Percentiles rank a stretch among this genome's conserved stretches.
Evolutionary conservation across 352 stramenopile species (phyloP).

Genomic region (Pythium phragmiticola): DNA sequence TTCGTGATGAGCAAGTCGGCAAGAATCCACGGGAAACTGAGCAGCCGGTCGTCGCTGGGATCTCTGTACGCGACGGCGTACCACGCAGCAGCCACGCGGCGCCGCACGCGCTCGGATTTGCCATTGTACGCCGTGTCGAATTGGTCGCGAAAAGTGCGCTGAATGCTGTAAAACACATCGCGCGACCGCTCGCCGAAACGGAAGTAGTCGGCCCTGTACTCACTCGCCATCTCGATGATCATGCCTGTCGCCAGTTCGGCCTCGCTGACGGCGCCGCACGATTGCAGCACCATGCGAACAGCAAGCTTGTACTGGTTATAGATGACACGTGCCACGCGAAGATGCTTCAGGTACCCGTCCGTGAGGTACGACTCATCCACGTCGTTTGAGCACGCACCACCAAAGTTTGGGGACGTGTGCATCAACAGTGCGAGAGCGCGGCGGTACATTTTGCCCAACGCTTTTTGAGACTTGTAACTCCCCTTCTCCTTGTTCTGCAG

Average conservation of each 20-base stretch:
- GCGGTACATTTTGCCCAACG: conserved; percentile 76
- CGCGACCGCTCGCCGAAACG: conserved; percentile 72
- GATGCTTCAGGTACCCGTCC: conserved; percentile 48
- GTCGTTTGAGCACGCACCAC: conserved; percentile 12
- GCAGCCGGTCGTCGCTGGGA: conserved; percentile 24
- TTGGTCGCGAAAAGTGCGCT: conserved; percentile 43
- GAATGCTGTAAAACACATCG: conserved; percentile 55
- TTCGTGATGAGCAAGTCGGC: conserved; percentile 52
- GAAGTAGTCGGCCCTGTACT: conserved; percentile 77
- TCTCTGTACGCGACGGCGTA: conserved; percentile 69
- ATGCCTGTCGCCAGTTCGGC: conserved; percentile 73
- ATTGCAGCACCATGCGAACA: conserved; percentile 49
- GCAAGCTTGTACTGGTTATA: conserved; percentile 72
- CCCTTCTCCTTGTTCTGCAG: conserved; percentile 73
- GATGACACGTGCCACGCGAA: conserved; percentile 36
- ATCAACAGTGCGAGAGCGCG: conserved; percentile 53
- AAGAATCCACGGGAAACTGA: conserved; percentile 80
- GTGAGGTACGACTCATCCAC: conserved; percentile 60
- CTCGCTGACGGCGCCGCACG: conserved; percentile 62
- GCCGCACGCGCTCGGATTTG: conserved; percentile 23
- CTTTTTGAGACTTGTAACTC: conserved; percentile 65
- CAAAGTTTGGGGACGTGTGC: conserved; percentile 36
- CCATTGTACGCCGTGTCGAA: conserved; percentile 37
- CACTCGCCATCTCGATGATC: conserved; percentile 55
- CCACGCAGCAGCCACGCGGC: conserved; percentile 61